phyloP scores from a whole-genome alignment of 75 land plant genomes.

The Selaginella tamariscina region DNA sequence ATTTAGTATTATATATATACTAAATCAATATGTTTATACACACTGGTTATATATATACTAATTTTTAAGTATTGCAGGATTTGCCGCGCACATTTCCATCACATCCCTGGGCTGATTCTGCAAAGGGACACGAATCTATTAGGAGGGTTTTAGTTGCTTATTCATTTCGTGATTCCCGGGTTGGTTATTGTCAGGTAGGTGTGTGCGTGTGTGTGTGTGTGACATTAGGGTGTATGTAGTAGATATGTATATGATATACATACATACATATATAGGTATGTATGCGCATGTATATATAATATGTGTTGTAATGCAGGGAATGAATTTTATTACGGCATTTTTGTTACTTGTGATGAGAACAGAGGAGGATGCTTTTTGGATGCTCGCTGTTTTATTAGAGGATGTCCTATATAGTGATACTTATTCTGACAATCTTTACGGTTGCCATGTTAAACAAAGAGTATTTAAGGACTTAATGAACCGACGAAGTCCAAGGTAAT shows the following conservation, averaged over 20 bases:
- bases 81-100: conserved; percentile 86
- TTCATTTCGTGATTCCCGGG: conserved; percentile 92
- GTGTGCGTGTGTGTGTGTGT: too few relatives aligned
- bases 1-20: too few relatives aligned
- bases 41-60: neutral
- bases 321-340: conserved; percentile 86
- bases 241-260: too few relatives aligned
- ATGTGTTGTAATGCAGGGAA: conserved; percentile 39
- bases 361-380: conserved; percentile 98
- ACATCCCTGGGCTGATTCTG: conserved; percentile 91
- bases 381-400: conserved; percentile 89
- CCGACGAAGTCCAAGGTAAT: conserved; percentile 73
- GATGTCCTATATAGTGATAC: conserved; percentile 82
- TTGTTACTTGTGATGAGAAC: conserved; percentile 92
- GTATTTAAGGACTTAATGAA: conserved; percentile 81
- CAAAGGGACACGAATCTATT: conserved; percentile 74
- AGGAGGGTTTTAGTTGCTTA: conserved; percentile 90
- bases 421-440: conserved; percentile 70
- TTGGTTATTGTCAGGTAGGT: conserved; percentile 98
- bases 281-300: too few relatives aligned
- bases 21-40: neutral
- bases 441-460: conserved; percentile 95
- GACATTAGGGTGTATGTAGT: too few relatives aligned
- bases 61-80: conserved; percentile 39
- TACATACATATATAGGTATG: too few relatives aligned